Evolutionary conservation across 352 stramenopile genomes (phyloP).

Genomic region (Bremia lactucae): DNA sequence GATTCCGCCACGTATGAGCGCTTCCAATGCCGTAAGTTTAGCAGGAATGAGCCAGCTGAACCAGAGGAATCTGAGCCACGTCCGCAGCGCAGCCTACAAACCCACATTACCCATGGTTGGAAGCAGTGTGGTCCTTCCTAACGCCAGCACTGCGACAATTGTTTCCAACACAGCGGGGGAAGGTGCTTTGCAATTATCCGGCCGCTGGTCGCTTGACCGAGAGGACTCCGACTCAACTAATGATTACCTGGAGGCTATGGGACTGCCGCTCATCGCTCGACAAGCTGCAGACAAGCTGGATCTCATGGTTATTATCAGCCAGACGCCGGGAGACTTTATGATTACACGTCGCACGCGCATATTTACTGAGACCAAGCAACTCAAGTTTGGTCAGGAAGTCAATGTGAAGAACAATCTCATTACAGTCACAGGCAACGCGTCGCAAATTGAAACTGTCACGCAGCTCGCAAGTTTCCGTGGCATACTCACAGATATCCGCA

Average conservation of each 20-base stretch:
- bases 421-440: conserved; percentile 64
- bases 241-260: conserved; percentile 84
- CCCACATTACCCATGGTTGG: conserved; percentile 27
- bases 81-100: conserved; percentile 62
- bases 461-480: conserved; percentile 74
- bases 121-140: conserved; percentile 17
- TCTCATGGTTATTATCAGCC: conserved; percentile 84
- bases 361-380: conserved; percentile 83
- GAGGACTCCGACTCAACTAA: conserved; percentile 86
- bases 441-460: conserved; percentile 66
- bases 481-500: conserved; percentile 61
- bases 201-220: conserved; percentile 75
- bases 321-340: conserved; percentile 72
- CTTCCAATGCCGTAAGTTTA: conserved; percentile 20
- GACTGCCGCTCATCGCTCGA: conserved; percentile 73
- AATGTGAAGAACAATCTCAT: conserved; percentile 85
- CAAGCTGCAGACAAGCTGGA: conserved; percentile 83
- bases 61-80: conserved; percentile 52
- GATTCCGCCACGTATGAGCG: conserved; percentile 39
- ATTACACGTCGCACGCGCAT: conserved; percentile 84
- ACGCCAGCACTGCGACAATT: conserved; percentile 14
- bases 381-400: conserved; percentile 81
- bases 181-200: conserved; percentile 70
- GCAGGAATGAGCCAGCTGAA: conserved; percentile 22
- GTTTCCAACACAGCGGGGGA: conserved; percentile 66